A percentile compares a stretch with the other conserved stretches of the same genome.
phyloP scores from a whole-genome alignment of 441 rosid species.

The Isatis lusitanica region DNA sequence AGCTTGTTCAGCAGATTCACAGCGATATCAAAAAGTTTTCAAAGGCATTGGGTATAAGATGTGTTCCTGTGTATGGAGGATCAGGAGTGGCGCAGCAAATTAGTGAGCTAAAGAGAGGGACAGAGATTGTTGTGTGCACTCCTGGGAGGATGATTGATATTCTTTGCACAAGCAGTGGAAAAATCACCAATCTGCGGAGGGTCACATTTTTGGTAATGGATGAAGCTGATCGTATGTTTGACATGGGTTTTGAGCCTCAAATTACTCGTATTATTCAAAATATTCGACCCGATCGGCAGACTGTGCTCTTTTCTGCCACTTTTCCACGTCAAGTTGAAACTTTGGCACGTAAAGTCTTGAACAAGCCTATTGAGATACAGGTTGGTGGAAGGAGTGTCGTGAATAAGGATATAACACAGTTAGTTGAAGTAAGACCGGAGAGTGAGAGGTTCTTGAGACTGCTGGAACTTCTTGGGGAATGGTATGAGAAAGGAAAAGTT shows the following conservation, averaged over 20 bases:
- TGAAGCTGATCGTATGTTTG: slow-evolving; percentile 98
- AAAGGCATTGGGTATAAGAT: slow-evolving; percentile 71
- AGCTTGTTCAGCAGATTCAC: slow-evolving; percentile 98
- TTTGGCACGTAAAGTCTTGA: slow-evolving; percentile 83
- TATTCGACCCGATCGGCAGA: slow-evolving; percentile 88
- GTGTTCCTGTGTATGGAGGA: slow-evolving; percentile 96
- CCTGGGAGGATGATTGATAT: slow-evolving; percentile 99
- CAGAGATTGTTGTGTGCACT: slow-evolving; percentile 96
- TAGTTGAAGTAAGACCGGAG: slow-evolving; percentile 92
- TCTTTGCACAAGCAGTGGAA: slow-evolving; percentile 92
- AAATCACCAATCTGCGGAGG: slow-evolving; percentile 83
- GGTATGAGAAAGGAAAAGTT: slow-evolving; percentile 93
- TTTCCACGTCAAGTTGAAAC: slow-evolving; percentile 96
- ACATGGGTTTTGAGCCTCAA: slow-evolving; percentile 99
- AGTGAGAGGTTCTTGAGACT: slow-evolving; percentile 79
- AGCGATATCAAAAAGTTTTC: slow-evolving; percentile 87
- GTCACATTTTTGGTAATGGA: slow-evolving; percentile 93
- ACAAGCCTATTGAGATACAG: slow-evolving; percentile 83
- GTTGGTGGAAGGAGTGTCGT: slow-evolving; percentile 98
- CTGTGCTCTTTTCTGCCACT: slow-evolving; percentile 96
- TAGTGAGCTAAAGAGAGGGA: slow-evolving; percentile 87
- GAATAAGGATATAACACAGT: slow-evolving; percentile 81
- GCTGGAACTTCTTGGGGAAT: slow-evolving; percentile 87
- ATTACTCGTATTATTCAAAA: slow-evolving; percentile 90
- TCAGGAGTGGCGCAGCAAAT: slow-evolving; percentile 99